Evolutionary conservation across 352 stramenopile genomes (phyloP).

Genomic region (Pythium rhizo-oryzae): DNA sequence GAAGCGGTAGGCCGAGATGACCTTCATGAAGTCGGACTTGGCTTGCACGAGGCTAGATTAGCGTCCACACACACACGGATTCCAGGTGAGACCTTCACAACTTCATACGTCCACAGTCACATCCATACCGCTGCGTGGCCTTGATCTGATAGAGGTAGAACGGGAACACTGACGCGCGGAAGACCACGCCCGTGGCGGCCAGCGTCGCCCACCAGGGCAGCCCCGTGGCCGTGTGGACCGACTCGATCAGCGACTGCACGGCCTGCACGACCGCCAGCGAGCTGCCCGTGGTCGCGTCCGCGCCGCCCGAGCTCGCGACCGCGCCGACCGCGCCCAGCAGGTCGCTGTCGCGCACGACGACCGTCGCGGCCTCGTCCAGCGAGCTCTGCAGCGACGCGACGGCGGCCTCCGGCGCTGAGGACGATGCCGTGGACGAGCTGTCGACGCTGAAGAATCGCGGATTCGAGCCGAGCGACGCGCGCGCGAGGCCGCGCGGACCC

Average conservation of each 20-base stretch:
- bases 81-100: no score
- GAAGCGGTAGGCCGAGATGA: constrained; percentile 79
- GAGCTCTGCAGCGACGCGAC: constrained; percentile 4
- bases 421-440: not conserved
- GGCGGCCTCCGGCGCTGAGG: not conserved
- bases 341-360: constrained; percentile 20
- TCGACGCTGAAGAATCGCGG: constrained; percentile 22
- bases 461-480: constrained; percentile 1
- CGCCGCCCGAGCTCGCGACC: constrained; percentile 1
- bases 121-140: constrained; percentile 53
- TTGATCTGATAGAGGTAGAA: constrained; percentile 78
- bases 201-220: constrained; percentile 82
- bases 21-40: constrained; percentile 56
- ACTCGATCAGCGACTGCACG: constrained; percentile 61
- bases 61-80: no score
- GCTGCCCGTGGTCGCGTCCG: constrained; percentile 18
- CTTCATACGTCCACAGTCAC: not conserved
- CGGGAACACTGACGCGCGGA: constrained; percentile 70
- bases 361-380: constrained; percentile 11
- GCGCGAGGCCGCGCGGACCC: not conserved
- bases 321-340: constrained; percentile 13
- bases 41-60: constrained; percentile 49
- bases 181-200: constrained; percentile 58
- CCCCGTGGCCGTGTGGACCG: constrained; percentile 63
- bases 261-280: constrained; percentile 49